Percentiles rank a stretch among this genome's conserved stretches.
These are phyloP conservation scores for Kwoniella dendrophila DNA, from an alignment of 768 basidiomycete genomes.

Conservation along the genomic window DNA sequence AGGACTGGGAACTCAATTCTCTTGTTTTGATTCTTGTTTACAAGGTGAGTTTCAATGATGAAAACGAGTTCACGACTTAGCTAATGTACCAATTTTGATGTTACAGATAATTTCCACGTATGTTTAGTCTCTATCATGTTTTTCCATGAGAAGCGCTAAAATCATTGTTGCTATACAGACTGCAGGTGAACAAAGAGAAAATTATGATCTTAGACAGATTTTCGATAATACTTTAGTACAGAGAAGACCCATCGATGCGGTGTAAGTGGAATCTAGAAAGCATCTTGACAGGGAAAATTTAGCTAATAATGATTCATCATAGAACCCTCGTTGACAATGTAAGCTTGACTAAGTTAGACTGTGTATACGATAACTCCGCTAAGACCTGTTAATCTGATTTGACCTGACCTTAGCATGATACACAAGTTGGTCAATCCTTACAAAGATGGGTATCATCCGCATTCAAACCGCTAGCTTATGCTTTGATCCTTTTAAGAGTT, in stretches of 20 bases:
- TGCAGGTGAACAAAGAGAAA: slow-evolving; percentile 69
- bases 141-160: neutral
- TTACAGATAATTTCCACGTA: slow-evolving; percentile 46
- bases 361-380: too few species aligned
- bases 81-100: slow-evolving; percentile 1
- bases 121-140: neutral
- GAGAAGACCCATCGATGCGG: slow-evolving; percentile 72
- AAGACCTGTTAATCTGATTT: neutral
- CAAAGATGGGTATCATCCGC: slow-evolving; percentile 56
- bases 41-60: slow-evolving; percentile 58
- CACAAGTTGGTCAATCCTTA: slow-evolving; percentile 57
- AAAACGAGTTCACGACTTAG: neutral
- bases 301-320: neutral
- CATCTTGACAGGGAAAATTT: neutral
- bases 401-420: slow-evolving; percentile 51
- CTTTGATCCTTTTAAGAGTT: slow-evolving; percentile 57
- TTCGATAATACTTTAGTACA: slow-evolving; percentile 71
- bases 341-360: slow-evolving; percentile 14
- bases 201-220: slow-evolving; percentile 76
- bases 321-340: slow-evolving; percentile 53
- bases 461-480: slow-evolving; percentile 59
- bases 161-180: slow-evolving; percentile 53
- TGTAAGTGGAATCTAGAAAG: slow-evolving; percentile 54
- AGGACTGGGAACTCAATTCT: slow-evolving; percentile 62
- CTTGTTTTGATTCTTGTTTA: slow-evolving; percentile 89